Evolutionary conservation across 306 rosid genomes (phyloP).

Genomic region (Pterocarpus santalinus): DNA sequence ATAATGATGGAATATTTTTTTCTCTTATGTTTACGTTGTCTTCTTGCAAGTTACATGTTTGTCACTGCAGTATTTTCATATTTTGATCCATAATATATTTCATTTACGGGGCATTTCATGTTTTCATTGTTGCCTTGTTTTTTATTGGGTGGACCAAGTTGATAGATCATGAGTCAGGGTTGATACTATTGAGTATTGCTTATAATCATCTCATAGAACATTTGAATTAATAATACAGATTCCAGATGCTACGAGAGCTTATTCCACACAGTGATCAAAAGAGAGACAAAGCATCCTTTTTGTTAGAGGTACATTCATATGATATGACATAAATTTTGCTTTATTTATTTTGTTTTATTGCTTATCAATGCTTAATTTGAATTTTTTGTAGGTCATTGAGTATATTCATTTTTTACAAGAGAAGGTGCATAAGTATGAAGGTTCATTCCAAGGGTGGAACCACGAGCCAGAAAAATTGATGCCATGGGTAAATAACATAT

Average conservation of each 20-base stretch:
- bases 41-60: background rate
- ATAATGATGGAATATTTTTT: too few relatives aligned
- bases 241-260: conserved; percentile 92
- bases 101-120: conserved; percentile 2
- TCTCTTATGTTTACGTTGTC: too few relatives aligned
- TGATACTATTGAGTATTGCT: too few relatives aligned
- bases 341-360: conserved; percentile 2
- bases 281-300: conserved; percentile 97
- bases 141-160: conserved; percentile 35
- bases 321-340: conserved; percentile 9
- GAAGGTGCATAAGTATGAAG: conserved; percentile 83
- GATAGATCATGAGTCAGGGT: conserved; percentile 9
- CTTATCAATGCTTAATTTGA: conserved; percentile 35
- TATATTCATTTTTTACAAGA: conserved; percentile 93
- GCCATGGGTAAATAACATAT: conserved; percentile 74
- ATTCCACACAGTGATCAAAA: conserved; percentile 98
- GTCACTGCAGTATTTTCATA: conserved; percentile 29
- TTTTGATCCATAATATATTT: conserved; percentile 7
- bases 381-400: conserved; percentile 77
- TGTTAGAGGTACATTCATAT: conserved; percentile 75
- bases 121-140: conserved; percentile 14
- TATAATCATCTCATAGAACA: conserved; percentile 34
- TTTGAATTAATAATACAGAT: conserved; percentile 61
- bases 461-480: conserved; percentile 68
- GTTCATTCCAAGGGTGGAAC: conserved; percentile 83